Percentiles rank a stretch among this genome's conserved stretches.
phyloP scores from a whole-genome alignment of 345 rosid genomes.

The Garcia nutans region DNA sequence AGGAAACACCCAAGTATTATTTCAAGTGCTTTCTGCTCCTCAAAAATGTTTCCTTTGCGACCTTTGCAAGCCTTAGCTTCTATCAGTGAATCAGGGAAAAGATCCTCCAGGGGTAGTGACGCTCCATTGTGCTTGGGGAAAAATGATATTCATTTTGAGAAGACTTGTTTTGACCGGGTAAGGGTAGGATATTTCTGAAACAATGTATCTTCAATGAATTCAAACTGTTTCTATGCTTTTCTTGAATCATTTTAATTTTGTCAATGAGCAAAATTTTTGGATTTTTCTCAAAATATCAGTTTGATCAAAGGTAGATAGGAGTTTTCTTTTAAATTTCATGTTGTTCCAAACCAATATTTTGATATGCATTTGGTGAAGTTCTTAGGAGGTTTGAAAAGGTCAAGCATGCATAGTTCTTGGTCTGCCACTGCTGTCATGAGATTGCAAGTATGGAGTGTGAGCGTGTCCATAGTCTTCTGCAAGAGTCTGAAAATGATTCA shows the following conservation, averaged over 20 bases:
- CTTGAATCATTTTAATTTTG: not conserved
- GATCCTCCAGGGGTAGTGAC: conserved; percentile 39
- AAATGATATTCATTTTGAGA: conserved; percentile 37
- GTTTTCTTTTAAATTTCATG: not conserved
- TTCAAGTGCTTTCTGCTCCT: conserved; percentile 84
- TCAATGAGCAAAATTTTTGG: not conserved
- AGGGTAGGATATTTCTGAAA: conserved; percentile 39
- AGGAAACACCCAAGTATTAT: conserved; percentile 78
- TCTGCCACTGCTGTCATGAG: not conserved
- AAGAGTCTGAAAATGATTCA: not conserved
- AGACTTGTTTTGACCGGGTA: conserved; percentile 35
- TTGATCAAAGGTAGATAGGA: not conserved
- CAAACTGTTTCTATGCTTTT: not conserved
- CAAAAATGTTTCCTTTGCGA: conserved; percentile 55
- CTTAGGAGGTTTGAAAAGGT: not conserved
- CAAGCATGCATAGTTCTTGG: not conserved
- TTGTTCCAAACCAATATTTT: not conserved
- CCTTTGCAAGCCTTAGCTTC: conserved; percentile 59
- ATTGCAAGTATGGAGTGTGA: too few relatives aligned
- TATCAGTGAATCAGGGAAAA: conserved; percentile 41
- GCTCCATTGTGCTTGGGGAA: conserved; percentile 36
- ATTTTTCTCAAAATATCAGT: not conserved
- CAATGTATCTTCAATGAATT: not conserved
- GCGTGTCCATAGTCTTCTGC: too few relatives aligned
- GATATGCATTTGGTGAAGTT: not conserved